Evolutionary conservation across 1,139 yeast species (phyloP), one percentile per base, ranked within the genome.

Genomic region (Hyphopichia burtonii): DNA sequence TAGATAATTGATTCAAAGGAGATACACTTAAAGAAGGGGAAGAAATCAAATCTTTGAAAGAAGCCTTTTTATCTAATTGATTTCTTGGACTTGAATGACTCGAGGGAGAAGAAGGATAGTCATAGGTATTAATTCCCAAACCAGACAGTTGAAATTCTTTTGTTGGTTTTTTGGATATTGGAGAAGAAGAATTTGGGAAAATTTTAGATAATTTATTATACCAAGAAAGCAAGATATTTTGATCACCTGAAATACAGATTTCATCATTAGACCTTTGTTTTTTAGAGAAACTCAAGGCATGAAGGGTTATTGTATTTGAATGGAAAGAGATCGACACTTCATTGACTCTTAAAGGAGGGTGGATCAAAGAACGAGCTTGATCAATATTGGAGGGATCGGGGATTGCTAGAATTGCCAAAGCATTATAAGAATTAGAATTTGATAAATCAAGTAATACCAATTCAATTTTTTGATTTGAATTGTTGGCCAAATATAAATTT

Each of bases 271-370:
- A 20, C 36, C 40, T 9, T 44, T 32, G 23, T 3, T 22, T 10
- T 11, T 28, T 33, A 7, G 59, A 55, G 44, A 61, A 67, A 35
- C 59, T 53, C 40, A 67, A 59, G 3, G 68, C 48, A 30, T 52
- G 59, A 37, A 68, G 57, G 5, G 53, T 45, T n/a, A 68, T 51
- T 17, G 47, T 52, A 12, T 56, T 47, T 23, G 48, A 46, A n/a
- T 58, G 51, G 31, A 49, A 54, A 19, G 51, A 11, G 31, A 63
- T 47, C 2, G 65, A 52, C 17, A 66, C 52, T 41, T 66, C 72
- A 41, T 60, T 61, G 32, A 56, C 39, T 45, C 71, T 53, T 47
- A 70, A 71, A 2, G 78, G 78, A n/a, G 78, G 78, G 47, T 55
- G 71, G 49, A 71, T 49, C 23, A 73, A 59, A 2, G 67, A 62